These are phyloP conservation scores for Begonia fuchsioides DNA, from an alignment of 306 rosid genomes.

Conservation along the genomic window DNA sequence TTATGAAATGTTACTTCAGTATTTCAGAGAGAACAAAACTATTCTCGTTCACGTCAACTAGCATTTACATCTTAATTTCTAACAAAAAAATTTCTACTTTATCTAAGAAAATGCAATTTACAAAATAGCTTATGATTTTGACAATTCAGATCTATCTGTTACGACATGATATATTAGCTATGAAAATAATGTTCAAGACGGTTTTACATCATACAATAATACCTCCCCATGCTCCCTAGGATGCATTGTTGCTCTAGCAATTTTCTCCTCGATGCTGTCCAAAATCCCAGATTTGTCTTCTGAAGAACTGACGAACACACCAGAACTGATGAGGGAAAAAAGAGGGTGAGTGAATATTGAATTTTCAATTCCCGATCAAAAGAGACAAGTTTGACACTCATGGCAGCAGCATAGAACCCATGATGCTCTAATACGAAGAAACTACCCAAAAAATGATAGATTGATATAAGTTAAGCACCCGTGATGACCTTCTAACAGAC, in stretches of 20 bases:
- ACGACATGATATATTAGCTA: too few species aligned
- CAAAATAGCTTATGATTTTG: too few species aligned
- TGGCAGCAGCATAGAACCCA: background rate
- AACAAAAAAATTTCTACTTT: too few species aligned
- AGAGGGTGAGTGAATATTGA: slow-evolving; percentile 1
- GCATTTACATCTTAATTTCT: too few species aligned
- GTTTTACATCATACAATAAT: slow-evolving; percentile 8
- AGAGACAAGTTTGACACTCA: background rate
- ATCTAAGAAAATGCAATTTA: too few species aligned
- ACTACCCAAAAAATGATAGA: too few species aligned
- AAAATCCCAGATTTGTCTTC: slow-evolving; percentile 56
- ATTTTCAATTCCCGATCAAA: slow-evolving; percentile 1
- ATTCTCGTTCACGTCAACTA: too few species aligned
- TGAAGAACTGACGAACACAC: slow-evolving; percentile 51
- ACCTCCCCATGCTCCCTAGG: slow-evolving; percentile 87
- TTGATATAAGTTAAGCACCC: too few species aligned
- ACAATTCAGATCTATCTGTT: too few species aligned
- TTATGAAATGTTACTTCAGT: too few species aligned
- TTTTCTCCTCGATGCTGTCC: slow-evolving; percentile 65
- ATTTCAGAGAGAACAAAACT: too few species aligned
- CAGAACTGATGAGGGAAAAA: slow-evolving; percentile 40
- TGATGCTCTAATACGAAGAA: background rate
- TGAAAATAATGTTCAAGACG: slow-evolving; percentile 1
- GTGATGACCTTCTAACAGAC: too few species aligned
- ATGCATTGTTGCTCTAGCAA: slow-evolving; percentile 67